Conservation (phyloP, 2,329 filamentous ascomycete species). For the Fusarium proliferatum region DNA sequence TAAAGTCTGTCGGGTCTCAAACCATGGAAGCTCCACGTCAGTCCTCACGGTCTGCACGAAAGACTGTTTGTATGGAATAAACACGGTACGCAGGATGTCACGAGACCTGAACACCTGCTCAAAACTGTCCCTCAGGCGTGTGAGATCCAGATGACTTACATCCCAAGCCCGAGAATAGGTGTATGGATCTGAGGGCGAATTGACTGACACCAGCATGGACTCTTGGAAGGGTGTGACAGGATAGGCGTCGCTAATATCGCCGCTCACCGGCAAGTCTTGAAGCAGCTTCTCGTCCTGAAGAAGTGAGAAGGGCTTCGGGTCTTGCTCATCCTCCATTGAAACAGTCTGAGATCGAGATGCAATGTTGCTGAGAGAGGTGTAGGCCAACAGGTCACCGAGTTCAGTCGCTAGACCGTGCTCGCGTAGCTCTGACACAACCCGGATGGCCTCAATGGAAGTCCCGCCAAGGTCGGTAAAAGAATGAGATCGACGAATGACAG, state of each 20-base stretch:
- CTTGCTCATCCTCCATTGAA: background rate
- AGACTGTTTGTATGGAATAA: conserved; percentile 16
- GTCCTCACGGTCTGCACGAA: background rate
- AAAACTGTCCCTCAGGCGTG: conserved; percentile 8
- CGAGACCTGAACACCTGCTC: conserved; percentile 18
- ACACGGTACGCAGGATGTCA: conserved; percentile 31
- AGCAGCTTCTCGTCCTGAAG: background rate
- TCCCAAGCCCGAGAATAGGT: conserved; percentile 34
- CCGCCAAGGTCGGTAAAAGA: conserved; percentile 16
- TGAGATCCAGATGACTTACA: conserved; percentile 11
- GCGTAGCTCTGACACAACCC: conserved; percentile 2
- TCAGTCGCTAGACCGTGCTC: conserved; percentile 2
- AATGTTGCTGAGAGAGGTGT: background rate
- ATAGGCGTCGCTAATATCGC: conserved; percentile 31
- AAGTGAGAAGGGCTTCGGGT: conserved; percentile 26
- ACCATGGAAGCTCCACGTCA: background rate
- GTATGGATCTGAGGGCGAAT: conserved; percentile 15
- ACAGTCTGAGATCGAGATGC: background rate
- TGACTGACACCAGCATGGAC: conserved; percentile 22
- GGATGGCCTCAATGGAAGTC: conserved; percentile 18
- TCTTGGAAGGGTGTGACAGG: conserved; percentile 43
- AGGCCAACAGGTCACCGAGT: conserved; percentile 1
- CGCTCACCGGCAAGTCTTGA: background rate
- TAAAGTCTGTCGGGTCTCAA: background rate
- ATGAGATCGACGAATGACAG: conserved; percentile 1